Evolutionary conservation across 225 moss, liverwort and hornwort genomes (phyloP).

Genomic region (Rhytidiadelphus loreus): DNA sequence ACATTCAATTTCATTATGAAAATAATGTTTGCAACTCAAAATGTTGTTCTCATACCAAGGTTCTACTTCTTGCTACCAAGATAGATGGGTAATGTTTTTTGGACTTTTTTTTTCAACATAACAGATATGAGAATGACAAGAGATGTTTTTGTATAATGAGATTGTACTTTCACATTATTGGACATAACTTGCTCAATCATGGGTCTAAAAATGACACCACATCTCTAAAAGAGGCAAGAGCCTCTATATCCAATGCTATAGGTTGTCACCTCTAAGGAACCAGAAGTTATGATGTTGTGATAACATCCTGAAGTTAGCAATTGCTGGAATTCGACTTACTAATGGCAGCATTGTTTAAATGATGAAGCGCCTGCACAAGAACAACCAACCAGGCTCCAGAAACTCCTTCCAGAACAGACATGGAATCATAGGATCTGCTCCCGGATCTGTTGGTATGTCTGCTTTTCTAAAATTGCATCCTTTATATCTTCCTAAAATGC

Average conservation of each 20-base stretch:
- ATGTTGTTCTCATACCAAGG: neutral
- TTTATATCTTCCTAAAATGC: neutral
- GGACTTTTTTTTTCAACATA: neutral
- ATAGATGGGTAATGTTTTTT: neutral
- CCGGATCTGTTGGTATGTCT: neutral
- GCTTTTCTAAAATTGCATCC: neutral
- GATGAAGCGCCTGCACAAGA: neutral
- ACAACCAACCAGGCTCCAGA: neutral
- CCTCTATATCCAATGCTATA: neutral
- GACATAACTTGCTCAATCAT: neutral
- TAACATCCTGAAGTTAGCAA: neutral
- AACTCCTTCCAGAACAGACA: neutral
- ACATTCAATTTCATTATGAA: neutral
- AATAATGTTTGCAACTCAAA: rapidly evolving
- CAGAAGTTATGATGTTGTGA: neutral
- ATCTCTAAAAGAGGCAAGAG: neutral
- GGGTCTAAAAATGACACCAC: neutral
- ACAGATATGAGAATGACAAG: neutral
- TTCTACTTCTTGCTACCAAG: neutral
- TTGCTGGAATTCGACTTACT: neutral
- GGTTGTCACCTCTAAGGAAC: neutral
- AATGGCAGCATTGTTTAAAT: neutral
- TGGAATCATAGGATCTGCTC: neutral
- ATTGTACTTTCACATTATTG: neutral
- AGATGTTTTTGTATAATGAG: neutral